Conservation (phyloP, 768 basidiomycete genomes). For the Pleurotus giganteus region DNA sequence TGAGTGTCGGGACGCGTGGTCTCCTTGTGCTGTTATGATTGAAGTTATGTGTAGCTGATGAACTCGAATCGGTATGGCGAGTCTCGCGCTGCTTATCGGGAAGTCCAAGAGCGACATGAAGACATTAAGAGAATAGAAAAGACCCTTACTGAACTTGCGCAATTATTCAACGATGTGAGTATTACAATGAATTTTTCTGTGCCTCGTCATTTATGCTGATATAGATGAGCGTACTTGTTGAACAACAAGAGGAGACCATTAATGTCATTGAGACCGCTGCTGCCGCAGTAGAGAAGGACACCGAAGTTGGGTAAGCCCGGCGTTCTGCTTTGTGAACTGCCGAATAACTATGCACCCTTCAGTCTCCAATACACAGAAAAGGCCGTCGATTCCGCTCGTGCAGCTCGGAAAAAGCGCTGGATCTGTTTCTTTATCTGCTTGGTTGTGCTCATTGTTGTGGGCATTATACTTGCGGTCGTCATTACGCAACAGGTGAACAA, state of each 20-base stretch:
- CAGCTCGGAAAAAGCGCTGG: slow-evolving; percentile 95
- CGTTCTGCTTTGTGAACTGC: background rate
- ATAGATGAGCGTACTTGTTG: slow-evolving; percentile 92
- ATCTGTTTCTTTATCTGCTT: slow-evolving; percentile 85
- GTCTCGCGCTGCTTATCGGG: slow-evolving; percentile 86
- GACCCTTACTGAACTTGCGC: slow-evolving; percentile 90
- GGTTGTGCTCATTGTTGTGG: slow-evolving; percentile 64
- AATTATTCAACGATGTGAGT: slow-evolving; percentile 91
- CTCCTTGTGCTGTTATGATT: background rate
- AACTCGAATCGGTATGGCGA: slow-evolving; percentile 90
- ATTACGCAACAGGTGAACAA: slow-evolving; percentile 43
- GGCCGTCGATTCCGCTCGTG: slow-evolving; percentile 81
- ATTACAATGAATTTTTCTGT: background rate
- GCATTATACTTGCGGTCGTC: slow-evolving; percentile 59
- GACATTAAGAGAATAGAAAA: slow-evolving; percentile 95
- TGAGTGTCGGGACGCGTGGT: slow-evolving; percentile 29
- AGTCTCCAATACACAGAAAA: slow-evolving; percentile 84
- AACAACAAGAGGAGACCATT: slow-evolving; percentile 91
- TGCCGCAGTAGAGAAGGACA: slow-evolving; percentile 71
- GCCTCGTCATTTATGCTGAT: slow-evolving; percentile 5
- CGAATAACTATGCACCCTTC: slow-evolving; percentile 11
- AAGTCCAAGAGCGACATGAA: slow-evolving; percentile 96
- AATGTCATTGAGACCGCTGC: slow-evolving; percentile 80
- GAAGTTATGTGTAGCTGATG: slow-evolving; percentile 55
- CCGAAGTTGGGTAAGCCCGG: slow-evolving; percentile 72